Evolutionary conservation across 2,329 filamentous ascomycete species (phyloP).

Genomic region (Venturia oleaginea): DNA sequence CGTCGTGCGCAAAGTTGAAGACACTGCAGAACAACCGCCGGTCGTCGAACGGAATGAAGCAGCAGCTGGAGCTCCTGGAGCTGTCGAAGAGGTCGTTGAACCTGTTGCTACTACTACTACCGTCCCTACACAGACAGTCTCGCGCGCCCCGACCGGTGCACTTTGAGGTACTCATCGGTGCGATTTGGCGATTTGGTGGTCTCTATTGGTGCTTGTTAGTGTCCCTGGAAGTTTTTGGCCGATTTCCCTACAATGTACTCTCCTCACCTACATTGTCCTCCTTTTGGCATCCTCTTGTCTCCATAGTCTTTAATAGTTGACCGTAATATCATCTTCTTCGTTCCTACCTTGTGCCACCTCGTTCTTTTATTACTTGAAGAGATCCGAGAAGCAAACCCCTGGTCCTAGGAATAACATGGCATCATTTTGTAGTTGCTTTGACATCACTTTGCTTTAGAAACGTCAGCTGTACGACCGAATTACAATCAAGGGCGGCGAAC

Average conservation of each 20-base stretch:
- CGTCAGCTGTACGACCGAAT: too few relatives aligned
- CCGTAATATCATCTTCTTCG: not conserved
- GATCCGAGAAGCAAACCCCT: too few relatives aligned
- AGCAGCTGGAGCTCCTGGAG: not conserved
- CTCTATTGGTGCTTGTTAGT: not conserved
- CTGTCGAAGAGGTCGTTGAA: not conserved
- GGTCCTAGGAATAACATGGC: too few relatives aligned
- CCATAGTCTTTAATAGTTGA: not conserved
- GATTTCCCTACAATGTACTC: not conserved
- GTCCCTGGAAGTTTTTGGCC: not conserved
- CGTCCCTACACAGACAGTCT: not conserved
- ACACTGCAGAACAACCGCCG: not conserved
- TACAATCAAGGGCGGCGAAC: too few relatives aligned
- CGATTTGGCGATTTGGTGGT: not conserved
- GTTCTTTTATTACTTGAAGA: too few relatives aligned
- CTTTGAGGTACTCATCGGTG: not conserved
- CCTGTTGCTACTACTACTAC: not conserved
- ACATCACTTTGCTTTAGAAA: too few relatives aligned
- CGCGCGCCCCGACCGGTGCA: not conserved
- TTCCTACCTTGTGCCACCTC: not conserved
- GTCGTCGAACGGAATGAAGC: not conserved
- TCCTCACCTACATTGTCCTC: not conserved
- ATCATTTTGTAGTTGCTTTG: too few relatives aligned
- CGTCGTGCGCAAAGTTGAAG: not conserved
- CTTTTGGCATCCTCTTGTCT: not conserved